Evolutionary conservation across 202 grass and related monocot species (phyloP), one percentile per base, ranked within the genome.

Genomic region (Musa balbisiana): DNA sequence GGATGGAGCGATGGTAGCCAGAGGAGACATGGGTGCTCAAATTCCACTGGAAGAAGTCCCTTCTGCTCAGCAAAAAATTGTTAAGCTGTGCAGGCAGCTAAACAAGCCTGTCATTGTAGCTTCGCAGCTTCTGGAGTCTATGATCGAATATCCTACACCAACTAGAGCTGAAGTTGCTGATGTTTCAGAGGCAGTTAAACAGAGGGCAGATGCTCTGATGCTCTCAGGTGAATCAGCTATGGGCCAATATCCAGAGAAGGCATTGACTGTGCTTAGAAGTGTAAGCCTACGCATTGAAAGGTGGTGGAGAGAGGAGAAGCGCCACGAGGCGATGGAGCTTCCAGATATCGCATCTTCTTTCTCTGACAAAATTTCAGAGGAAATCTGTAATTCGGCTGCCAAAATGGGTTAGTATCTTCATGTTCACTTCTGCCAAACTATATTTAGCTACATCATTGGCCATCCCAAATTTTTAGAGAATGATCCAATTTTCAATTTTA

Each of bases 231-330:
- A 98, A 72, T 98, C 94, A 25, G 94, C 94, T 27, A 98, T 98
- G 94, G 94, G 94, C 6, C 92, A 83, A 26, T 94, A 88, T 77
- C 95, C 91, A 43, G 88, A 94, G 5, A 98, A 98, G 83, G 87
- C 95, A 72, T 85, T 98, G 27, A 94, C 63, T 80, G 95, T 94
- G 80, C 88, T 98, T n/a, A 85, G 83, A 70, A 98, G 85, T 49
- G 91, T 98, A 52, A 98, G 95, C 80, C 64, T 98, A 25, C 91
- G 91, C 59, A 94, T 98, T 53, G 95, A 98, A 11, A 94, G 79
- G 72, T 98, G 90, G 91, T 92, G 95, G 95, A 89, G 95, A 27
- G 91, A 98, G 73, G 95, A 98, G 89, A 94, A 98, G 91, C 77
- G 2, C 20, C 80, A 64, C 24, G 95, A 89, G 78, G 78, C 87